Evolutionary conservation across 106 monocot genomes (phyloP).

Genomic region (Acorus calamus): DNA sequence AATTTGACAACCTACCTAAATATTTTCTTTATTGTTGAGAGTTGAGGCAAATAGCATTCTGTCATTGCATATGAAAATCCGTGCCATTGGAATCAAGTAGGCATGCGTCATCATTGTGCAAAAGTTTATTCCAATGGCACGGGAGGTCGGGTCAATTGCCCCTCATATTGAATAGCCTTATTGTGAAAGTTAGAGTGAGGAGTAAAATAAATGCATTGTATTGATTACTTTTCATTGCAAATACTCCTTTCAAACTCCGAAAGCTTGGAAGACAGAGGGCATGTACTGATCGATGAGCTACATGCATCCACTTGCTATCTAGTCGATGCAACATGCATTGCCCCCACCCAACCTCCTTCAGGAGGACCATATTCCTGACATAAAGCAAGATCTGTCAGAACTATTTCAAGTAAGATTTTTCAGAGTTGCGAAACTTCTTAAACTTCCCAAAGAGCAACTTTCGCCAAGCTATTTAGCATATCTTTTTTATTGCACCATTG

Average conservation of each 20-base stretch:
- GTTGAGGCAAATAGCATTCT: too few species aligned
- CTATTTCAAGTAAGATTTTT: slow-evolving; percentile 28
- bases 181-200: too few species aligned
- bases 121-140: too few species aligned
- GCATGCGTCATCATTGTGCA: too few species aligned
- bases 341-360: slow-evolving; percentile 54
- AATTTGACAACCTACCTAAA: too few species aligned
- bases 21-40: too few species aligned
- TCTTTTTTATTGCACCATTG: slow-evolving; percentile 37
- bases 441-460: slow-evolving; percentile 44
- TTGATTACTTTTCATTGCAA: slow-evolving; percentile 16
- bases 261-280: slow-evolving; percentile 86
- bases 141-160: too few species aligned
- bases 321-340: slow-evolving; percentile 98
- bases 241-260: slow-evolving; percentile 89
- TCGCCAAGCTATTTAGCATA: slow-evolving; percentile 43
- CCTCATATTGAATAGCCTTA: too few species aligned
- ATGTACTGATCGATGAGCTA: slow-evolving; percentile 76
- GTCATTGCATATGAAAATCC: too few species aligned
- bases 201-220: too few species aligned
- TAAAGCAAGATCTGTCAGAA: slow-evolving; percentile 2
- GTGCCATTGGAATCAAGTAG: too few species aligned
- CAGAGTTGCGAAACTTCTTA: slow-evolving; percentile 56
- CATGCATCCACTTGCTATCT: slow-evolving; percentile 92
- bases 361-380: slow-evolving; percentile 16